Evolutionary conservation across 148 eudicot genomes (phyloP).

Genomic region (Vaccinium vitisidaea): DNA sequence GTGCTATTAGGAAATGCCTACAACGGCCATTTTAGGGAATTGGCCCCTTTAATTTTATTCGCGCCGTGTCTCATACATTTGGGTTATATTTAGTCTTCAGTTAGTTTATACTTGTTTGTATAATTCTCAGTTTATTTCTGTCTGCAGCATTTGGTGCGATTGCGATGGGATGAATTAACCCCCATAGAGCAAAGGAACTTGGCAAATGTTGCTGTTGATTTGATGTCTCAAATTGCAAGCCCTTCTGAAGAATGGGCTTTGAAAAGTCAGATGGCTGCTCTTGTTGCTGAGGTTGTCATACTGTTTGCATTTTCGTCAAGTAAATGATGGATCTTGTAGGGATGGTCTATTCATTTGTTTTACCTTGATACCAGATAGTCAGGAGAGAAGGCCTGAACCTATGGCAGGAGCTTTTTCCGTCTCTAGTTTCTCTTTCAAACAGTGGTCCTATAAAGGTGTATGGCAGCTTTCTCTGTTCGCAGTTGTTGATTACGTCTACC

Average conservation of each 20-base stretch:
- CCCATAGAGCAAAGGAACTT: constrained; percentile 63
- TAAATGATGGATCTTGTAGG: constrained; percentile 12
- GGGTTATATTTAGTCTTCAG: background rate
- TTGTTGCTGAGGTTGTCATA: constrained; percentile 78
- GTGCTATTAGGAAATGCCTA: background rate
- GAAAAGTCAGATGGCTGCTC: constrained; percentile 94
- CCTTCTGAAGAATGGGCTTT: constrained; percentile 88
- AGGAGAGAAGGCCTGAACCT: constrained; percentile 83
- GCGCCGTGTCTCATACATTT: background rate
- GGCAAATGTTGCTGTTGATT: constrained; percentile 68
- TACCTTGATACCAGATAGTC: constrained; percentile 55
- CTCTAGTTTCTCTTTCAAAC: constrained; percentile 69
- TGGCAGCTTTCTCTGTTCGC: constrained; percentile 12
- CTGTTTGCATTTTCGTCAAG: constrained; percentile 6
- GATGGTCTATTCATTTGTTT: constrained; percentile 13
- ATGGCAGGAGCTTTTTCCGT: constrained; percentile 85
- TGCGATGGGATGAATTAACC: constrained; percentile 87
- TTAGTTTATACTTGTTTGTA: background rate
- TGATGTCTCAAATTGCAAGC: constrained; percentile 74
- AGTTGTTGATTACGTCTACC: background rate
- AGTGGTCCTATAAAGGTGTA: constrained; percentile 89
- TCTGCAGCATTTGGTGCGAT: constrained; percentile 84
- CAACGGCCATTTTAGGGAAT: background rate
- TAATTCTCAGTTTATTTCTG: constrained; percentile 5
- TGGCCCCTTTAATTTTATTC: background rate